phyloP scores from a whole-genome alignment of 768 basidiomycete genomes.

The Lactifluus subvellereus region DNA sequence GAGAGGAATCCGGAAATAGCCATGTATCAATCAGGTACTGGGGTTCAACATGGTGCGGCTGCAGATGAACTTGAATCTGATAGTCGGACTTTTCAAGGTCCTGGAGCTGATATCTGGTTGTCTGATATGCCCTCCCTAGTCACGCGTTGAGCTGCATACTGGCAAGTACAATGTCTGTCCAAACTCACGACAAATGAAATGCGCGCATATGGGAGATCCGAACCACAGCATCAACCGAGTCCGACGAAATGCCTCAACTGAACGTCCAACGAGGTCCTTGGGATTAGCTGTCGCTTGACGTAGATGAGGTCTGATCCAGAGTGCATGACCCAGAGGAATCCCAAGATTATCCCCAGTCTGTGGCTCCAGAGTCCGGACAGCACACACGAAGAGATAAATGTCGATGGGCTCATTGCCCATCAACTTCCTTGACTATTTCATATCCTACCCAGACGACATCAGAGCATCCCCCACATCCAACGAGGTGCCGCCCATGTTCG shows the following conservation, averaged over 20 bases:
- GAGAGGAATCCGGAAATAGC: not conserved
- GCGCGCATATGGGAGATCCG: not conserved
- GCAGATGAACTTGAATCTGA: no score
- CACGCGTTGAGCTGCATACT: no score
- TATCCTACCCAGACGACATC: slow-evolving; percentile 86
- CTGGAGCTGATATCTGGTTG: no score
- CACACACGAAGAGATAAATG: not conserved
- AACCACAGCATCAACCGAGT: not conserved
- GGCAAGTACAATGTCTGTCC: not conserved
- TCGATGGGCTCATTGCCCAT: not conserved
- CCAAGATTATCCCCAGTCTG: no score
- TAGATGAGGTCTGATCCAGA: not conserved
- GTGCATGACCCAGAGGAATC: no score
- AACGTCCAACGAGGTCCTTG: not conserved
- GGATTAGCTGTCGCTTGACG: not conserved
- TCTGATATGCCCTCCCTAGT: no score
- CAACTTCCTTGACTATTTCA: slow-evolving; percentile 41
- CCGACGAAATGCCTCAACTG: not conserved
- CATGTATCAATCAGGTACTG: not conserved
- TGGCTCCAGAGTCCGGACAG: not conserved
- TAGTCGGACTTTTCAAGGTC: no score
- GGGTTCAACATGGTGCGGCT: no score
- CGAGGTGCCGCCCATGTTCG: slow-evolving; percentile 65
- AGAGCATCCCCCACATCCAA: slow-evolving; percentile 71
- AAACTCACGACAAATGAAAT: not conserved